A percentile compares a stretch with the other conserved stretches of the same genome.
Evolutionary conservation across 2,329 filamentous ascomycete genomes (phyloP).

Genomic region (Xylaria sp.): DNA sequence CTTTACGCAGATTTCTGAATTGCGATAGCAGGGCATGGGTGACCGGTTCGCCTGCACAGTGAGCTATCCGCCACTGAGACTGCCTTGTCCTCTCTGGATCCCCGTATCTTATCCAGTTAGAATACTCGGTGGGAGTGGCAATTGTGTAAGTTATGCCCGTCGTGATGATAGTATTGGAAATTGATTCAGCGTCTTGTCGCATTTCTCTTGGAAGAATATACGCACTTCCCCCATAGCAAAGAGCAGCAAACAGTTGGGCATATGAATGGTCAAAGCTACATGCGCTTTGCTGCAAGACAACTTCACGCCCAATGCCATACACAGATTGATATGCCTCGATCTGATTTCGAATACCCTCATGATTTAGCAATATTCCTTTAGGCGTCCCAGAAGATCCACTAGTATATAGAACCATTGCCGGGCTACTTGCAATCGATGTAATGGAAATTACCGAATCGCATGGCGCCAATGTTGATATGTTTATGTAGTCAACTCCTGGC

Average conservation of each 20-base stretch:
- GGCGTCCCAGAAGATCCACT: slow-evolving; percentile 35
- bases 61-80: background rate
- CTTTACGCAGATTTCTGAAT: background rate
- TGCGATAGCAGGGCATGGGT: background rate
- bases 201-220: background rate
- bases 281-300: background rate
- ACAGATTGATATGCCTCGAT: too few relatives aligned
- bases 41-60: background rate
- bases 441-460: too few relatives aligned
- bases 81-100: background rate
- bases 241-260: background rate
- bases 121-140: background rate
- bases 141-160: background rate
- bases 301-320: background rate
- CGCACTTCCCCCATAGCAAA: background rate
- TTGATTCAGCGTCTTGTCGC: background rate
- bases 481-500: too few relatives aligned
- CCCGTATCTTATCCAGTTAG: background rate
- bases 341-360: background rate
- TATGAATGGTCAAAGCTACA: background rate
- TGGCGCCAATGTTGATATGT: too few relatives aligned
- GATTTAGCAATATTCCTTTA: slow-evolving; percentile 41
- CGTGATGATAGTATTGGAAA: background rate
- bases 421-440: too few relatives aligned
- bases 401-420: slow-evolving; percentile 40